Percentiles rank a stretch among this genome's conserved stretches.
Evolutionary conservation across 2,329 filamentous ascomycete genomes (phyloP).

Genomic region (Phialophora chinensis): DNA sequence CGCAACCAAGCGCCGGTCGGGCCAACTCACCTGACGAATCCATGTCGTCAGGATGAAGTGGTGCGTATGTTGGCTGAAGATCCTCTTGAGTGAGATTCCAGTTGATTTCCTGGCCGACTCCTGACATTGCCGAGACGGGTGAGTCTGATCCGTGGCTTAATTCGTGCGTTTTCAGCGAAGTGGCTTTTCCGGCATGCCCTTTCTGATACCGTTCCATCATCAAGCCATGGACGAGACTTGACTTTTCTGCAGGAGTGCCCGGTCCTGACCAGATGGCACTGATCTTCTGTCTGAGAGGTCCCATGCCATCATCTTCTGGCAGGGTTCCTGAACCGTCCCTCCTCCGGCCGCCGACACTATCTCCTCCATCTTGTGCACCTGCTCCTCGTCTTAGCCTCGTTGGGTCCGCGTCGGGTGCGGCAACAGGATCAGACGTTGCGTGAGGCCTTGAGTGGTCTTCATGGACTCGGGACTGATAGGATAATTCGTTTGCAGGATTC

Average conservation of each 20-base stretch:
- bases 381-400: slow-evolving; percentile 11
- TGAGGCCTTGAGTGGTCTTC: slow-evolving; percentile 33
- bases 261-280: slow-evolving; percentile 69
- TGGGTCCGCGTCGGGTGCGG: slow-evolving; percentile 15
- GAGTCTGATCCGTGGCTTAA: slow-evolving; percentile 41
- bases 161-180: slow-evolving; percentile 38
- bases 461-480: slow-evolving; percentile 34
- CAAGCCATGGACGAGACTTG: slow-evolving; percentile 71
- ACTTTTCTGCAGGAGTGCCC: slow-evolving; percentile 68
- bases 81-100: slow-evolving; percentile 60
- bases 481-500: slow-evolving; percentile 37
- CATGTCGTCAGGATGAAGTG: slow-evolving; percentile 44
- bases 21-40: slow-evolving; percentile 55
- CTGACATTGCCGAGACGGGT: slow-evolving; percentile 43
- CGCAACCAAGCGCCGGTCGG: slow-evolving; percentile 72
- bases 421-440: slow-evolving; percentile 35
- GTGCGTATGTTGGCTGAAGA: slow-evolving; percentile 70
- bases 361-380: slow-evolving; percentile 23
- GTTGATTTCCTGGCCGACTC: slow-evolving; percentile 41
- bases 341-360: slow-evolving; percentile 36
- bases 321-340: slow-evolving; percentile 48
- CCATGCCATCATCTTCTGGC: slow-evolving; percentile 82
- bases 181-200: slow-evolving; percentile 37
- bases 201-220: slow-evolving; percentile 70
- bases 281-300: slow-evolving; percentile 69